A percentile compares a stretch with the other conserved stretches of the same genome.
These are phyloP conservation scores for Xylaria curta DNA, from an alignment of 495 filamentous ascomycete genomes.

Conservation along the genomic window DNA sequence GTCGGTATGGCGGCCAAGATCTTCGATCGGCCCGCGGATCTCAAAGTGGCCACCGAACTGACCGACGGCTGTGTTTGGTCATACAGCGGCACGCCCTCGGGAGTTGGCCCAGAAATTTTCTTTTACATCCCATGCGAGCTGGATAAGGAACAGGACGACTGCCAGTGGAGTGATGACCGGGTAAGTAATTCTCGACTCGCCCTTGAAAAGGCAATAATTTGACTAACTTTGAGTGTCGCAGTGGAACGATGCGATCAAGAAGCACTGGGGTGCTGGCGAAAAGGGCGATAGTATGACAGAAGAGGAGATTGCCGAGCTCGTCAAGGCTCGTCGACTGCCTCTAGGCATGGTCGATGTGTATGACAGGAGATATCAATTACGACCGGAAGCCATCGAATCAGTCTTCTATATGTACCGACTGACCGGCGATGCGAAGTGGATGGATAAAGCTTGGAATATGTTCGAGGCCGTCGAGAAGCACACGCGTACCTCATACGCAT, in stretches of 20 bases:
- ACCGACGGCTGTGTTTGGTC: slow-evolving; percentile 91
- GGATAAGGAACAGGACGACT: slow-evolving; percentile 38
- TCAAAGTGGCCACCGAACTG: slow-evolving; percentile 74
- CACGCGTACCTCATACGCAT: slow-evolving; percentile 39
- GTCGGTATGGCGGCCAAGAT: slow-evolving; percentile 78
- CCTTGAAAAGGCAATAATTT: neutral
- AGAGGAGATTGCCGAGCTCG: slow-evolving; percentile 47
- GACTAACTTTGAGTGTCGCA: neutral
- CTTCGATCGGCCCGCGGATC: slow-evolving; percentile 71
- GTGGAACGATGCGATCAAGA: slow-evolving; percentile 41
- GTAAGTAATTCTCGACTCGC: slow-evolving; percentile 5
- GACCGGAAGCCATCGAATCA: slow-evolving; percentile 70
- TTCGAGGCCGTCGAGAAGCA: slow-evolving; percentile 49
- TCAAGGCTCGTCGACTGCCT: slow-evolving; percentile 55
- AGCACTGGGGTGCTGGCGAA: slow-evolving; percentile 36
- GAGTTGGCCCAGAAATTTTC: slow-evolving; percentile 82
- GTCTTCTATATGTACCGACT: slow-evolving; percentile 68
- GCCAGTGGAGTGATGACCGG: slow-evolving; percentile 40
- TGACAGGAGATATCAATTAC: slow-evolving; percentile 71
- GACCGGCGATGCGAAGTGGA: slow-evolving; percentile 59
- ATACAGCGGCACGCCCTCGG: slow-evolving; percentile 72
- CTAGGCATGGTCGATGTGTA: slow-evolving; percentile 64
- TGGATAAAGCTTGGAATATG: slow-evolving; percentile 69
- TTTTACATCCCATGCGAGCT: slow-evolving; percentile 63
- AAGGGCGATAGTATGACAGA: slow-evolving; percentile 40